phyloP scores from a whole-genome alignment of 495 filamentous ascomycete species.

The Podospora appendiculata region DNA sequence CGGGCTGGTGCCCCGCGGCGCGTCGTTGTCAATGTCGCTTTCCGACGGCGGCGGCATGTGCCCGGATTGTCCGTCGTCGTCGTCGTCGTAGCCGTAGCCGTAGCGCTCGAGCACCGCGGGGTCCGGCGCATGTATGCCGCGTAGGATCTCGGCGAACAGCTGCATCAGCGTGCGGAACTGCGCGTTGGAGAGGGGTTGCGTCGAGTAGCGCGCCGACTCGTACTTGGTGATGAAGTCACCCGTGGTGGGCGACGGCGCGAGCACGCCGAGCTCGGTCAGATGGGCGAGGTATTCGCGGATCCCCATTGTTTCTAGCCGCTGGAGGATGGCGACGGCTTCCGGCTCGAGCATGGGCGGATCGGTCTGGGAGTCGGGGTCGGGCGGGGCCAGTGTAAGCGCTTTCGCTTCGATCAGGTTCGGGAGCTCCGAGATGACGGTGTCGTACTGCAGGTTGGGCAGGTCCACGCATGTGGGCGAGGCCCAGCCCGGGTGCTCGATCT shows the following conservation, averaged over 20 bases:
- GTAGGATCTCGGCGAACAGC: slow-evolving; percentile 74
- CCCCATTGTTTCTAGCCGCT: slow-evolving; percentile 64
- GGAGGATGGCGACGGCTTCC: slow-evolving; percentile 60
- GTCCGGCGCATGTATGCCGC: slow-evolving; percentile 61
- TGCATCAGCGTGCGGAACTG: slow-evolving; percentile 81
- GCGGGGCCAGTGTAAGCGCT: slow-evolving; percentile 72
- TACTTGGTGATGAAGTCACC: slow-evolving; percentile 65
- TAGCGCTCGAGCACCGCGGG: slow-evolving; percentile 31
- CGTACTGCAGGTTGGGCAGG: slow-evolving; percentile 72
- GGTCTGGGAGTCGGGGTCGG: slow-evolving; percentile 40
- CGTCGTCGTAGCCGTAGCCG: neutral
- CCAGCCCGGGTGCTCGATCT: slow-evolving; percentile 84
- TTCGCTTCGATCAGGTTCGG: slow-evolving; percentile 91
- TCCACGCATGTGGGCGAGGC: slow-evolving; percentile 66
- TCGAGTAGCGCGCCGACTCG: slow-evolving; percentile 77
- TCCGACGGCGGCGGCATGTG: slow-evolving; percentile 16
- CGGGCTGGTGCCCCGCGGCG: slow-evolving; percentile 20
- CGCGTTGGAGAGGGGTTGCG: slow-evolving; percentile 42
- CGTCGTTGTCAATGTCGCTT: slow-evolving; percentile 44
- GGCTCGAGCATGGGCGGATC: slow-evolving; percentile 40
- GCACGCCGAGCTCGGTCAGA: slow-evolving; percentile 57
- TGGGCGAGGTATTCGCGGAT: slow-evolving; percentile 71
- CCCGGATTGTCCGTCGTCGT: slow-evolving; percentile 4
- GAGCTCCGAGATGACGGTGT: slow-evolving; percentile 73
- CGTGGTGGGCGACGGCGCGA: slow-evolving; percentile 49